These are phyloP conservation scores for Saccharomyces hybrid DNA, from an alignment of 1,139 yeast species.

Conservation along the genomic window DNA sequence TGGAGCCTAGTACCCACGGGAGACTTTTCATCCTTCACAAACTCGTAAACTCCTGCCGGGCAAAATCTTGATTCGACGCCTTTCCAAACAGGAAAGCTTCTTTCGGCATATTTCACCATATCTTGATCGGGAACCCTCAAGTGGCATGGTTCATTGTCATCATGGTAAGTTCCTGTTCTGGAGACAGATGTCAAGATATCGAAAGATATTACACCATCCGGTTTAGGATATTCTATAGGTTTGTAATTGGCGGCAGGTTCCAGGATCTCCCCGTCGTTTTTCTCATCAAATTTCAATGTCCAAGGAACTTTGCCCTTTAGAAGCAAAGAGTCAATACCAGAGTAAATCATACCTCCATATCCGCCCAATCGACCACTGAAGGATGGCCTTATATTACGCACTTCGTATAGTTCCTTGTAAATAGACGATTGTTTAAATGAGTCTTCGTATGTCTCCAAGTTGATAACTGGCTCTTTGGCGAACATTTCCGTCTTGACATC, in stretches of 20 bases:
- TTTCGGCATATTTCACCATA: constrained; percentile 55
- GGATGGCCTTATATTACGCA: constrained; percentile 88
- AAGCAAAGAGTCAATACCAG: constrained; percentile 78
- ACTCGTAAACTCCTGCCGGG: constrained; percentile 98
- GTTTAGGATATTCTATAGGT: constrained; percentile 86
- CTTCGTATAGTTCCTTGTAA: constrained; percentile 66
- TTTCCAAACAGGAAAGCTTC: constrained; percentile 63
- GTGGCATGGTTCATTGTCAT: constrained; percentile 89
- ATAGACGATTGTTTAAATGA: constrained; percentile 77
- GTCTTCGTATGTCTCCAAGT: constrained; percentile 51
- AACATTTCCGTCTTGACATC: constrained; percentile 28
- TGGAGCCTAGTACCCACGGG: constrained; percentile 71
- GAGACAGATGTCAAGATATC: constrained; percentile 89
- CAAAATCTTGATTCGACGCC: constrained; percentile 91
- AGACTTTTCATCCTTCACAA: constrained; percentile 56
- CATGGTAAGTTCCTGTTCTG: constrained; percentile 92
- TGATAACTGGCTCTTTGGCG: constrained; percentile 34
- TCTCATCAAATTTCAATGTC: constrained; percentile 61
- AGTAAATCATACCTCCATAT: constrained; percentile 71
- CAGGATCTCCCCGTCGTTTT: constrained; percentile 68
- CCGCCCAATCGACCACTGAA: constrained; percentile 65
- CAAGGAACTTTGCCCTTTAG: constrained; percentile 78
- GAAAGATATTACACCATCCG: constrained; percentile 84
- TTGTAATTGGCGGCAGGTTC: constrained; percentile 53
- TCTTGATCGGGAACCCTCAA: constrained; percentile 73